Base-by-base conservation (phyloP, 768 basidiomycete species). In the Cystofilobasidium ferigula region DNA sequence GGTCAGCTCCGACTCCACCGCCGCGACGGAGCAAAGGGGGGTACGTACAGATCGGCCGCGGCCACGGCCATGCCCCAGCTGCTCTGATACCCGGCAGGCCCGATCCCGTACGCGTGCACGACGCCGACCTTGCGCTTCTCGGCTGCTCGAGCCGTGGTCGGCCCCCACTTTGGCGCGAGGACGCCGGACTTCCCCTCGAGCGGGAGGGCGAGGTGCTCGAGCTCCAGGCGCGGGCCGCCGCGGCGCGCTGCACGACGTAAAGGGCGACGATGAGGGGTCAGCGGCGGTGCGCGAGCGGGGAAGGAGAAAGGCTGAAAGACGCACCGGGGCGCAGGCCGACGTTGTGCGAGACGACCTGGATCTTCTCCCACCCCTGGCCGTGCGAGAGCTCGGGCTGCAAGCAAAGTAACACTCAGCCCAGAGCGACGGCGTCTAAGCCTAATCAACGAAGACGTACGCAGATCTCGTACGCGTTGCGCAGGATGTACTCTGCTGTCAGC, bases 211-310 rank as follows among this genome's bases (percentile, higher is more conserved):
- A 80, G 67, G 65, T 71, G 67, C 68, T 84, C 81, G 5, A 75
- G 71, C 69, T 86, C 84, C 22, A 86, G 73, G 34, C 85, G 76
- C 18, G 82, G 77, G 4, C 85, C 85, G 3, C 81, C 83, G 32
- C 77, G 76, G 35, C 85, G 77, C 16, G 75, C 47, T 48, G 26
- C 3, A 48, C 80, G 2, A 85, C 84, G 34, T 85, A 77, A 38
- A 85, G 72, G 34, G 18, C 53, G 13, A 54, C 53, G 26, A 26
- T 26, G 24, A 16, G 14, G 53, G 20, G 26, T 28, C 24, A 58
- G 35, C 13, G 8, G n/a, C 54, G 7, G 6, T 53, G 28, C n/a
- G 16, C 26, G 7, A 30, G n/a, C 12, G 32, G 22, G 34, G 24
- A 7, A 13, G 3, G 54, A 20, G 32, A 28, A 13, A 28, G 7